phyloP scores from a whole-genome alignment of 345 rosid species.

The Erysimum cheiranthoides region DNA sequence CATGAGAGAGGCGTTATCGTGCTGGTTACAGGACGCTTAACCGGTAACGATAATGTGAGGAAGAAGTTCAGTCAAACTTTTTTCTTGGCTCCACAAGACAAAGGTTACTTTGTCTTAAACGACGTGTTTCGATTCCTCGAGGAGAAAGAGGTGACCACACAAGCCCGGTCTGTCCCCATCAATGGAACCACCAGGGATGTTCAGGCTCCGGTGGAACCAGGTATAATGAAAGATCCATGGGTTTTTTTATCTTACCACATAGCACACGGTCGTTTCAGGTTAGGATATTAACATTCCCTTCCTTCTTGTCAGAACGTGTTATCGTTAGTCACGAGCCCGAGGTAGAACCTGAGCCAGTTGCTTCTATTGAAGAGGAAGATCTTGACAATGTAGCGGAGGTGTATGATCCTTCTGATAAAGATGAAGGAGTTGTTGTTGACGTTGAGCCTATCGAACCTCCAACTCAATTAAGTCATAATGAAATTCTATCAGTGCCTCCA shows the following conservation, averaged over 20 bases:
- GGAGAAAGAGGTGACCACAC: constrained; percentile 53
- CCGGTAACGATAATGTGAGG: constrained; percentile 72
- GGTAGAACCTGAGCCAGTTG: constrained; percentile 45
- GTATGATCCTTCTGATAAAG: constrained; percentile 54
- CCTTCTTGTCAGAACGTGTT: constrained; percentile 38
- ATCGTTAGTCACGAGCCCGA: constrained; percentile 31
- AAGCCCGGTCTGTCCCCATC: constrained; percentile 40
- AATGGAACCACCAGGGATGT: constrained; percentile 51
- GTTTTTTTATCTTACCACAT: neutral
- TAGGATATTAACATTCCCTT: constrained; percentile 6
- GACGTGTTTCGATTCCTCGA: constrained; percentile 86
- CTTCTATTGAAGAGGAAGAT: constrained; percentile 45
- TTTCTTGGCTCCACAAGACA: constrained; percentile 94
- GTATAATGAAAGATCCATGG: constrained; percentile 36
- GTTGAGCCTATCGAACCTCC: constrained; percentile 48
- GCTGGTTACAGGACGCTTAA: constrained; percentile 82
- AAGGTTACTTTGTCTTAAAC: constrained; percentile 86
- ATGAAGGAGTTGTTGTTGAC: constrained; percentile 52
- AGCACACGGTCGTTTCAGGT: neutral
- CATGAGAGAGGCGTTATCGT: constrained; percentile 74
- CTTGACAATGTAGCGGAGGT: constrained; percentile 46
- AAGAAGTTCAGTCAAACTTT: constrained; percentile 87
- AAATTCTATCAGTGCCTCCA: constrained; percentile 49
- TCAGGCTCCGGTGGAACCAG: constrained; percentile 53
- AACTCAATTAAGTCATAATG: constrained; percentile 40